Base-by-base conservation (phyloP, 176 grass and related monocot genomes). In the Oryza officinalis region DNA sequence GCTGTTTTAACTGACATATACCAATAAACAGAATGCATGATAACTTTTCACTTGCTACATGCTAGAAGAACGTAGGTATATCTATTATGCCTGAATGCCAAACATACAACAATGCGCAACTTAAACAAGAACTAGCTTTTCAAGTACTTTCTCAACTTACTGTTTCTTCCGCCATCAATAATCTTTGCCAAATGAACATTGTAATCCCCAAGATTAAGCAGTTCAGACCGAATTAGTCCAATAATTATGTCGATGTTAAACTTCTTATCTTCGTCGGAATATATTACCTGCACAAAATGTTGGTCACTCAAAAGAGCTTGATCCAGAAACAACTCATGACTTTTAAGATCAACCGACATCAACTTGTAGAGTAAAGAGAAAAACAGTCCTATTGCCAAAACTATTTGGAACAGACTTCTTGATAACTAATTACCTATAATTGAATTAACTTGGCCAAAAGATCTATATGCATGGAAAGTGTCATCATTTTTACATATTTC, bases 111-210 rank as follows among this genome's bases (percentile, higher is more conserved):
- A 59, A 32, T 69, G 49, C 13, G 12, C 32, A 43, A 8, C 4
- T 80, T 41, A 25, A 38, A 57, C 30, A 64, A 69, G 13, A 27
- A 41, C 44, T 44, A 13, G 37, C 67, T 33, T 50, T 37, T 46
- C 43, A 59, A 69, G 27, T 68, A 59, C 32, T 76, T 49, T 76
- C 77, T 79, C 69, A 81, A 91, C 96, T 0, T 98, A 98, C 96
- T 98, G 74, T 95, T 88, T 82, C 91, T 92, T 92, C 96, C 96
- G 52, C 80, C 89, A 80, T 95, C 96, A 90, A 98, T 90, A 63
- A 98, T 83, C 82, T 98, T 98, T 77, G 93, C 89, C 80, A 98
- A 73, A 92, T 98, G 91, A 86, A 88, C 80, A 79, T 93, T 88
- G 66, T 95, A 98, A 67, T 95, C 96, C 40, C 83, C 96, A 50